Evolutionary conservation across 768 basidiomycete species (phyloP), one percentile per base, ranked within the genome.

Genomic region (Leccinum truebloodii): DNA sequence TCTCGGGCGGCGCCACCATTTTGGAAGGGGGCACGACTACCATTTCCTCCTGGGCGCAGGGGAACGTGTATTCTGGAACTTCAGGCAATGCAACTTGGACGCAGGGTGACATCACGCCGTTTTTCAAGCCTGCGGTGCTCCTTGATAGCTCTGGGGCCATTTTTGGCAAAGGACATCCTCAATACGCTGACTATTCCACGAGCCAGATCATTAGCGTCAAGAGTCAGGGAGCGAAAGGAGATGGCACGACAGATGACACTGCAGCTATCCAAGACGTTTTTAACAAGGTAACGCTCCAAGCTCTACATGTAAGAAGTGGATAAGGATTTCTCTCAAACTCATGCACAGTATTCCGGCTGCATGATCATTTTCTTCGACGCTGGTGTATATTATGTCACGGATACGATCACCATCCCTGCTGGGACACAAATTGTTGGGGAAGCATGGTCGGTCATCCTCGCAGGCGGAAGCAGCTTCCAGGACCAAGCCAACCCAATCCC

Each of bases 331-430:
- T 14, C n/a, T 28, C 13, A 34, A 18, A 50, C 28, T 2, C 5
- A 9, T 14, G 0, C 8, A 3, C 59, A 90, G 89, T 89, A 80
- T 65, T 76, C 86, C 6, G 86, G 86, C 9, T 85, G 86, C 79
- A 90, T 86, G 67, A 86, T 94, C 68, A 86, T 93, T 52, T 92
- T 90, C 78, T 85, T 92, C 69, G 91, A 93, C 63, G 87, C 88
- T 1, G 83, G 83, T 6, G 77, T 76, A 18, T 83, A 83, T 72
- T 63, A 77, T 52, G 74, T 83, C 57, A 76, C 78, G 20, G 24
- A 75, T 58, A 84, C 82, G n/a, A 74, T 84, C 50, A 72, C 67
- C 34, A 78, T 84, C 46, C 82, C 83, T 20, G 75, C 77, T 1
- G 81, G 80, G 48, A 72, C 79, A 10, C 79, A 76, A 57, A 67